Conservation (phyloP, 1,284 basidiomycete genomes). For the Microbotryum violaceum region DNA sequence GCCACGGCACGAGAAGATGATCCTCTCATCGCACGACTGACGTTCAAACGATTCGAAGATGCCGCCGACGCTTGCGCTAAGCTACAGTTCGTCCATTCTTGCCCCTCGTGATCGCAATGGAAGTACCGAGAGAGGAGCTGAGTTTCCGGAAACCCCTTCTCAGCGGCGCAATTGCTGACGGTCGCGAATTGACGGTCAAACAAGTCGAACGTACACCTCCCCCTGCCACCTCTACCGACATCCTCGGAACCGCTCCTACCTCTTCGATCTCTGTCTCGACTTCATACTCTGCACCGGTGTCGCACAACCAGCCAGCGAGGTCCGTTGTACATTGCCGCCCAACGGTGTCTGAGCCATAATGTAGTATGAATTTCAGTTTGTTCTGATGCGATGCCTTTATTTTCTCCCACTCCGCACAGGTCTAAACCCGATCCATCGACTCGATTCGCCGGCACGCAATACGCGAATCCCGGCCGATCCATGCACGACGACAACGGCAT, state of each 20-base stretch:
- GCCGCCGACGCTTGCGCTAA: slow-evolving; percentile 21
- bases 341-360: too few relatives aligned
- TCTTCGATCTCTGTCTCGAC: neutral
- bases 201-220: slow-evolving; percentile 13
- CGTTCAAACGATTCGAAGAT: slow-evolving; percentile 20
- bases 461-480: too few relatives aligned
- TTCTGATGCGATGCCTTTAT: too few relatives aligned
- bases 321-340: too few relatives aligned
- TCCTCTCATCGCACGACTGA: slow-evolving; percentile 21
- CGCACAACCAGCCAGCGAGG: too few relatives aligned
- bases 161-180: slow-evolving; percentile 32
- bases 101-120: neutral
- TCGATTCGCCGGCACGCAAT: too few relatives aligned
- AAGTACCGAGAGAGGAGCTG: too few relatives aligned
- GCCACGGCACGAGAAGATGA: slow-evolving; percentile 1
- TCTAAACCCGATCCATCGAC: too few relatives aligned
- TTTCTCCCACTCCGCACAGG: too few relatives aligned
- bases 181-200: slow-evolving; percentile 20
- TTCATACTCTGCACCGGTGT: too few relatives aligned
- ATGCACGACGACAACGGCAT: too few relatives aligned
- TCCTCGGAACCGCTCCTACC: neutral
- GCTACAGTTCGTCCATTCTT: slow-evolving; percentile 18
- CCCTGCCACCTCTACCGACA: slow-evolving; percentile 4
- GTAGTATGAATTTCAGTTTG: too few relatives aligned
- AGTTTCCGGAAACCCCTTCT: neutral